These are phyloP conservation scores for Elsinoe fawcettii DNA, from an alignment of 2,329 filamentous ascomycete genomes.

Conservation along the genomic window DNA sequence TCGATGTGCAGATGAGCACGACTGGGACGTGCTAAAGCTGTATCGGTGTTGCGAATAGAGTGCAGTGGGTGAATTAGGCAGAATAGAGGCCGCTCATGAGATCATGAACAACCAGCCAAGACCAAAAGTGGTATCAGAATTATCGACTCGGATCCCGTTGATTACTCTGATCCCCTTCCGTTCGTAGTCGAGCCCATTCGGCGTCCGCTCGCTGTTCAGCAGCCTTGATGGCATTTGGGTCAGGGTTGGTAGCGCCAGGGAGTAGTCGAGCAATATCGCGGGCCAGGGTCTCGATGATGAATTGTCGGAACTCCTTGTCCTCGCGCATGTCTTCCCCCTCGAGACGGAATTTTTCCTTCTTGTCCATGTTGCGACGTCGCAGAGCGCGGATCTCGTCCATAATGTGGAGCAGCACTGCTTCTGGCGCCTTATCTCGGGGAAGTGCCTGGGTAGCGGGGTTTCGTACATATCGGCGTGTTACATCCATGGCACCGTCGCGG, in stretches of 20 bases:
- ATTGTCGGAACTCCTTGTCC: conserved; percentile 65
- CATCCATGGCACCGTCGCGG: conserved; percentile 67
- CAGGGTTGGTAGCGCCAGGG: conserved; percentile 38
- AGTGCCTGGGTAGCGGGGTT: conserved; percentile 61
- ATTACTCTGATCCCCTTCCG: conserved; percentile 12
- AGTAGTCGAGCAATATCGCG: conserved; percentile 63
- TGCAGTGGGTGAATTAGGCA: neutral
- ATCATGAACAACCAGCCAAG: neutral
- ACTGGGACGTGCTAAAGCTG: conserved; percentile 4
- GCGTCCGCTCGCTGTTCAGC: conserved; percentile 36
- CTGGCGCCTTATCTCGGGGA: conserved; percentile 72
- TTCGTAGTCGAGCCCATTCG: conserved; percentile 13
- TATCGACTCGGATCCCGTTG: conserved; percentile 1
- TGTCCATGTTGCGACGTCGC: conserved; percentile 74
- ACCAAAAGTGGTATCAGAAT: neutral
- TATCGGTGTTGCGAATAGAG: neutral
- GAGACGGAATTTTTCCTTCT: conserved; percentile 73
- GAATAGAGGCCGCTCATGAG: neutral
- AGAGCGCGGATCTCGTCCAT: conserved; percentile 84
- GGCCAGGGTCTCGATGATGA: conserved; percentile 66
- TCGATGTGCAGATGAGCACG: neutral
- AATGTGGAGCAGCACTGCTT: conserved; percentile 85
- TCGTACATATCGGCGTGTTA: conserved; percentile 61
- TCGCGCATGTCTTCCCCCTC: conserved; percentile 74
- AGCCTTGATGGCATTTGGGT: conserved; percentile 41